A percentile compares a stretch with the other conserved stretches of the same genome.
Conservation (phyloP, 768 basidiomycete genomes). For the Lactifluus volemus region DNA sequence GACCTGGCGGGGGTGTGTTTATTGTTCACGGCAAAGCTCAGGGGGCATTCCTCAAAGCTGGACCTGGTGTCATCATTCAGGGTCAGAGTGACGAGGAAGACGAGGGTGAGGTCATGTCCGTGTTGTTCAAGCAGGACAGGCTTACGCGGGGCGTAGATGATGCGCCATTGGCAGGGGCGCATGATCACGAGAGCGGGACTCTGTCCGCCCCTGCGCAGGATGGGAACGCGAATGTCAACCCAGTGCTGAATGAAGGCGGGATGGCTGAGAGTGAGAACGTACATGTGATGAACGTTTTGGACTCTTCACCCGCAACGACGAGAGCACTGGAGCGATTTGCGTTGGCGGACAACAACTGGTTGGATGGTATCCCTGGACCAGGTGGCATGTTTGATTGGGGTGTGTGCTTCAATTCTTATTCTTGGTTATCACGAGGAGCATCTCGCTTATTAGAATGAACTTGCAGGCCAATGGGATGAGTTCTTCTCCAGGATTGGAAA, state of each 20-base stretch:
- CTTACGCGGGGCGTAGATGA: constrained; percentile 10
- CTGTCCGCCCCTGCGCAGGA: constrained; percentile 44
- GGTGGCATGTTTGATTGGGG: constrained; percentile 86
- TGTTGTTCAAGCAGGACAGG: constrained; percentile 5
- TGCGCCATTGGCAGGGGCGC: constrained; percentile 3
- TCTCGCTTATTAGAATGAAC: neutral
- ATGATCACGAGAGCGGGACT: constrained; percentile 25
- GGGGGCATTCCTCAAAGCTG: constrained; percentile 33
- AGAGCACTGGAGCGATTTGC: constrained; percentile 51
- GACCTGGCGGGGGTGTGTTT: constrained; percentile 85
- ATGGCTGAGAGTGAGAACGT: constrained; percentile 38
- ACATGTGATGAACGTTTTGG: constrained; percentile 71
- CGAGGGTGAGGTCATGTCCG: constrained; percentile 15
- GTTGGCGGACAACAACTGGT: constrained; percentile 55
- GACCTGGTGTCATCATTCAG: constrained; percentile 46
- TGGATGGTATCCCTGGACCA: constrained; percentile 59
- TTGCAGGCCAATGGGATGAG: constrained; percentile 70
- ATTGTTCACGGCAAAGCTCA: constrained; percentile 39
- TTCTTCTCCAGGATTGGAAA: constrained; percentile 51
- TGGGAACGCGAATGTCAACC: constrained; percentile 57
- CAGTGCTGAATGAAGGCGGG: constrained; percentile 50
- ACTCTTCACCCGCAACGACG: constrained; percentile 44
- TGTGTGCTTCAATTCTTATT: constrained; percentile 27
- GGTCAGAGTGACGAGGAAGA: constrained; percentile 31
- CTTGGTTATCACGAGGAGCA: constrained; percentile 5